Conservation (phyloP, 306 rosid genomes). For the Cucumis cinereus region DNA sequence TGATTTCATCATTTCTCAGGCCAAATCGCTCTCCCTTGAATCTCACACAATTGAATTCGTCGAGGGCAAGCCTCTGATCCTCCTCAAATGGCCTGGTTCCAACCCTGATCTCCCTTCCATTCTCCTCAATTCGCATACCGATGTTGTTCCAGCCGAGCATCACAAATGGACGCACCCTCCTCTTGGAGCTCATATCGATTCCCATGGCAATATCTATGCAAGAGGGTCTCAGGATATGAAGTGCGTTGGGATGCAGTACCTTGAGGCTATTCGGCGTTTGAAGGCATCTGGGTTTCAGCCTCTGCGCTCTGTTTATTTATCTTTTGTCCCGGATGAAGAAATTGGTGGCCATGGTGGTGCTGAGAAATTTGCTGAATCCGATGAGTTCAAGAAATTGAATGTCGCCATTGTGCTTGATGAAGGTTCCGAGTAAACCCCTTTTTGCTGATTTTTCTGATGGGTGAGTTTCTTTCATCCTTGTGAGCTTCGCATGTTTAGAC, state of each 20-base stretch:
- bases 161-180: constrained; percentile 70
- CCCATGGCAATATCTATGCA: constrained; percentile 37
- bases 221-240: constrained; percentile 94
- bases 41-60: constrained; percentile 50
- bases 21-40: constrained; percentile 54
- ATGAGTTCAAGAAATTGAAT: constrained; percentile 42
- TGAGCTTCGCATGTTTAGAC: background rate
- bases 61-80: constrained; percentile 48
- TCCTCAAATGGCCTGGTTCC: constrained; percentile 73
- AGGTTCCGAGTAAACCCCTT: constrained; percentile 22
- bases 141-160: constrained; percentile 65
- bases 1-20: constrained; percentile 41
- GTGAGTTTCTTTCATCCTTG: background rate
- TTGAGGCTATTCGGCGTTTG: constrained; percentile 67
- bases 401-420: constrained; percentile 77
- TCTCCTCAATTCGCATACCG: constrained; percentile 85
- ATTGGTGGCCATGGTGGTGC: constrained; percentile 79
- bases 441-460: background rate
- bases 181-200: constrained; percentile 51
- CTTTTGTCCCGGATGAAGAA: constrained; percentile 84
- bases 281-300: constrained; percentile 44
- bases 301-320: constrained; percentile 36
- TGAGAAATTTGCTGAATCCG: constrained; percentile 34
- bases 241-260: constrained; percentile 87
- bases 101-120: constrained; percentile 49